These are phyloP conservation scores for Candida tropicalis DNA, from an alignment of 1,139 yeast species.

Conservation along the genomic window DNA sequence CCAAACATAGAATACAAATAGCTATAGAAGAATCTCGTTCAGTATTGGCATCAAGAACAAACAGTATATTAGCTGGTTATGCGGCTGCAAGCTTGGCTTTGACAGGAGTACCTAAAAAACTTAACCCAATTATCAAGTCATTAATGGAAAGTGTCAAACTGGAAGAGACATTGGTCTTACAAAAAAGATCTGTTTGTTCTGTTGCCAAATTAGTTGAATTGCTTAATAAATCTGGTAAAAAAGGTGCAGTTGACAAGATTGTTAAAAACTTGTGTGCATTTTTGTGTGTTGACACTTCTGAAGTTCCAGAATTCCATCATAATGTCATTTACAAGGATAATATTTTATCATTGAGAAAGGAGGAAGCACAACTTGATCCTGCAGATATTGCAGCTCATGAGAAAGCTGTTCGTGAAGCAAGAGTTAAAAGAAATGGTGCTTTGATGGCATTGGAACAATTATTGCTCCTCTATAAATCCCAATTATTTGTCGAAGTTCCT, in stretches of 20 bases:
- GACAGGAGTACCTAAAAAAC: constrained; percentile 74
- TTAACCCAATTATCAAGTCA: constrained; percentile 86
- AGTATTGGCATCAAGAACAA: constrained; percentile 55
- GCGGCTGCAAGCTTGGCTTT: constrained; percentile 73
- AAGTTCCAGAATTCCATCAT: constrained; percentile 88
- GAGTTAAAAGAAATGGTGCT: constrained; percentile 83
- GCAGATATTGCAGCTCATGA: constrained; percentile 67
- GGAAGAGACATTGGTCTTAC: constrained; percentile 70
- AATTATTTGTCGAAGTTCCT: constrained; percentile 64
- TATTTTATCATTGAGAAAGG: constrained; percentile 78
- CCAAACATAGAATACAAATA: constrained; percentile 63
- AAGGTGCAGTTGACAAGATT: constrained; percentile 82
- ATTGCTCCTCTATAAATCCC: constrained; percentile 50
- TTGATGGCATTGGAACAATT: constrained; percentile 66
- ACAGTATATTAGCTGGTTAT: constrained; percentile 69
- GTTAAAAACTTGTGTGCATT: constrained; percentile 90
- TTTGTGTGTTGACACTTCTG: constrained; percentile 92
- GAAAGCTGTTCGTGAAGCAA: constrained; percentile 70
- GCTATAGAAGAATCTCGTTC: constrained; percentile 73
- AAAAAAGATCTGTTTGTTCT: constrained; percentile 69
- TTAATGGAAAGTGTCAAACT: constrained; percentile 90
- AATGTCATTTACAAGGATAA: constrained; percentile 58
- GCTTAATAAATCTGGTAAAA: constrained; percentile 59
- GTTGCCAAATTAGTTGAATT: constrained; percentile 64
- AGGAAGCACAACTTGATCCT: constrained; percentile 72